A percentile compares a stretch with the other conserved stretches of the same genome.
These are phyloP conservation scores for Boletales sp. DNA, from an alignment of 768 basidiomycete genomes.

Conservation along the genomic window DNA sequence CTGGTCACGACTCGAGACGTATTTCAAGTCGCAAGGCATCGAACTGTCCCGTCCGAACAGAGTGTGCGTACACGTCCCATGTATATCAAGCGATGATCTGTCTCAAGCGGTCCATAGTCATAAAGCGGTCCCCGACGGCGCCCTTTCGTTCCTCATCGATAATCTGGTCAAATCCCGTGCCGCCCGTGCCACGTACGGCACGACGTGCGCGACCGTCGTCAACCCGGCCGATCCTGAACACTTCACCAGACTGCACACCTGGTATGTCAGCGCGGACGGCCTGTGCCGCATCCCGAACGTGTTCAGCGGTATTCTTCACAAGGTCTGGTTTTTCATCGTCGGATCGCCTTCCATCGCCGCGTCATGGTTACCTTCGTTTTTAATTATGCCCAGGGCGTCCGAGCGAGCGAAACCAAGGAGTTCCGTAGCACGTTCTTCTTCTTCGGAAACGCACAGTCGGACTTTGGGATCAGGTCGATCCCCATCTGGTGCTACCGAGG, in stretches of 20 bases:
- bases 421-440: conserved; percentile 10
- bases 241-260: conserved; percentile 3
- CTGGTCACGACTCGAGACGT: conserved; percentile 37
- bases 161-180: conserved; percentile 43
- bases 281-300: not conserved
- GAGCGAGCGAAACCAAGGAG: conserved; percentile 8
- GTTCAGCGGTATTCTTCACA: conserved; percentile 7
- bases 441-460: not conserved
- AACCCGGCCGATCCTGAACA: conserved; percentile 8
- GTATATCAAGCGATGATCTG: no score
- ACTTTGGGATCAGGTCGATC: not conserved
- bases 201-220: conserved; percentile 35
- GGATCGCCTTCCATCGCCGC: no score
- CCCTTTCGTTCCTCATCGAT: conserved; percentile 36
- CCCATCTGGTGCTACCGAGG: conserved; percentile 15
- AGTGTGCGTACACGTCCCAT: conserved; percentile 36
- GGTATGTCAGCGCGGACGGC: conserved; percentile 2
- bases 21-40: conserved; percentile 33
- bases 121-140: conserved; percentile 52
- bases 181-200: conserved; percentile 48
- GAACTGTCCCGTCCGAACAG: conserved; percentile 45
- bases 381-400: no score
- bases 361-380: no score
- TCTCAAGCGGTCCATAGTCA: conserved; percentile 16
- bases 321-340: conserved; percentile 1